Evolutionary conservation across 768 basidiomycete species (phyloP).

Genomic region (Amanita thiersii): DNA sequence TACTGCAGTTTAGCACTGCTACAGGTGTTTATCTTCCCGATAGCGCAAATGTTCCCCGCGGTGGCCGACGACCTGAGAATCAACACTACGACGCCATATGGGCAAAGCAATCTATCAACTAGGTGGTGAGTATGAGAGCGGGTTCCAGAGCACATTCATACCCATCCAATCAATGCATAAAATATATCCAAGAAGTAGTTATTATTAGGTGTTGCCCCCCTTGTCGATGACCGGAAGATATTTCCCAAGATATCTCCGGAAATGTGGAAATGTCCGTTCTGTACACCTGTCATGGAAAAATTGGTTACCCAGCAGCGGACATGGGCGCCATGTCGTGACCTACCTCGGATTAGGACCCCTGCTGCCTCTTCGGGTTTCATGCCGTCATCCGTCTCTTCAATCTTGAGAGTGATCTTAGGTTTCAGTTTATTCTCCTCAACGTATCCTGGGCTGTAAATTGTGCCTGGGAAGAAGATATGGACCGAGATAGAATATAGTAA

Average conservation of each 20-base stretch:
- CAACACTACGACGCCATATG: slow-evolving; percentile 43
- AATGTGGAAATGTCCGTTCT: slow-evolving; percentile 66
- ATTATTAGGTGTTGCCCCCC: slow-evolving; percentile 54
- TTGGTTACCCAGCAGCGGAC: not conserved
- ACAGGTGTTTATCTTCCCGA: slow-evolving; percentile 17
- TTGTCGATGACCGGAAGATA: slow-evolving; percentile 60
- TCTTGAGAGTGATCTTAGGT: slow-evolving; percentile 63
- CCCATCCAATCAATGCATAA: slow-evolving; percentile 37
- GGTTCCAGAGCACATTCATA: slow-evolving; percentile 19
- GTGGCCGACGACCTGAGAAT: slow-evolving; percentile 37
- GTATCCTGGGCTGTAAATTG: slow-evolving; percentile 72
- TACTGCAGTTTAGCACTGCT: slow-evolving; percentile 11
- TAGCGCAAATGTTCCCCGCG: slow-evolving; percentile 38
- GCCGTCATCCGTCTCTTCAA: slow-evolving; percentile 68
- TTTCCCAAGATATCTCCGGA: slow-evolving; percentile 61
- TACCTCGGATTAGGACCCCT: slow-evolving; percentile 49
- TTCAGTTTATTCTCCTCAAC: slow-evolving; percentile 73
- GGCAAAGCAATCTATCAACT: slow-evolving; percentile 38
- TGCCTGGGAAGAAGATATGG: slow-evolving; percentile 77
- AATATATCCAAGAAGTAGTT: slow-evolving; percentile 51
- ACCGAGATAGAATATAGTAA: slow-evolving; percentile 69
- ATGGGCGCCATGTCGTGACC: slow-evolving; percentile 6
- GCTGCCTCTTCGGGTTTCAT: slow-evolving; percentile 61
- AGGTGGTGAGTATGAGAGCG: slow-evolving; percentile 6
- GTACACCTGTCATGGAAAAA: slow-evolving; percentile 47